Evolutionary conservation across 2,329 filamentous ascomycete genomes (phyloP), one percentile per base, ranked within the genome.

Genomic region (Fusarium vanettenii): DNA sequence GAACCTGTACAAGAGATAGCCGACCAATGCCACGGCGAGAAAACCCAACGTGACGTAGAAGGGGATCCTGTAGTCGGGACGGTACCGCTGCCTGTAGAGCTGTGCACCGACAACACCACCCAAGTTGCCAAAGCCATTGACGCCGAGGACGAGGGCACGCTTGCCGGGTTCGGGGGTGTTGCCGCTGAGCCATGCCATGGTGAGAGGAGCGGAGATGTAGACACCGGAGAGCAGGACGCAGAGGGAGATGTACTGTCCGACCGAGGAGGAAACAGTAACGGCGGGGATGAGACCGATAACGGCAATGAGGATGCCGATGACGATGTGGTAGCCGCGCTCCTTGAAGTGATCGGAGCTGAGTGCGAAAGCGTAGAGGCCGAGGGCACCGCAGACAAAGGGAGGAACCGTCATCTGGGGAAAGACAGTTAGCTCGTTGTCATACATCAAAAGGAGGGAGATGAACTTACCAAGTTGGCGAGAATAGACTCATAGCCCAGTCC

Each of bases 391-490:
- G 39, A 79, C 76, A 37, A 71, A 79, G 2, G 78, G 78, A 33
- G 78, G 78, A 27, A 79, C 78, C 2, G 78, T 79, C 78, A 79
- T 79, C 77, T 78, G 18, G n/a, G n/a, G n/a, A n/a, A n/a, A n/a
- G n/a, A n/a, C n/a, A n/a, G n/a, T n/a, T n/a, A n/a, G n/a, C n/a
- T n/a, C n/a, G n/a, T n/a, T n/a, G n/a, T n/a, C n/a, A n/a, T n/a
- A n/a, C n/a, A n/a, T n/a, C n/a, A n/a, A n/a, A 6, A 48, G 59
- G 2, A n/a, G 56, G 20, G 10, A 52, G 31, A 2, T 13, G 18
- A 8, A 20, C 73, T 43, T 68, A 79, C 77, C 55, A 79, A 33
- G 33, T 79, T 79, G 64, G 78, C 78, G 33, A 73, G 50, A 29
- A 79, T 79, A 61, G 78, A 79, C 55, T 79, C 75, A 20, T 77